phyloP scores from a whole-genome alignment of 495 filamentous ascomycete species.

The Neurospora sp. region DNA sequence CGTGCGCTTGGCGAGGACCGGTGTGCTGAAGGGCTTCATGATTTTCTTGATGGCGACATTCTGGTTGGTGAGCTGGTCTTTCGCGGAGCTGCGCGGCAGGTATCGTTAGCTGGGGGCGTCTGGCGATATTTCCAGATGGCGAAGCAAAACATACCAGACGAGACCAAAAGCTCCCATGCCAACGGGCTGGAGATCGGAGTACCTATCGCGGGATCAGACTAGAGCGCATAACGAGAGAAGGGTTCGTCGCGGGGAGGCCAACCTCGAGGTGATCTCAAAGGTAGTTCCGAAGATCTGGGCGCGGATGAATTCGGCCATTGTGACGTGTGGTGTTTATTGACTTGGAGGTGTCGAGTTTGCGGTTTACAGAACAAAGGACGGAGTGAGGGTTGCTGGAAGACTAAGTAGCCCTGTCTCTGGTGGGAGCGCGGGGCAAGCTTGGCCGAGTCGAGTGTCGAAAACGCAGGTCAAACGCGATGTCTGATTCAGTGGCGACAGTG shows the following conservation, averaged over 20 bases:
- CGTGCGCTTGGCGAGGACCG: conserved; percentile 91
- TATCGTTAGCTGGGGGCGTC: conserved; percentile 11
- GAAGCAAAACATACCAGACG: conserved; percentile 63
- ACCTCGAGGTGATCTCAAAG: conserved; percentile 99
- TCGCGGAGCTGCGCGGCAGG: conserved; percentile 62
- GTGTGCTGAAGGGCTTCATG: conserved; percentile 99
- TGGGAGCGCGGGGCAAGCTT: neutral
- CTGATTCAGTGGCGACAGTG: neutral
- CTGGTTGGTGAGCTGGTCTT: conserved; percentile 90
- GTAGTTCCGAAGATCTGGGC: conserved; percentile 99
- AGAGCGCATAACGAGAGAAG: conserved; percentile 4
- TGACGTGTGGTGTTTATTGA: conserved; percentile 8
- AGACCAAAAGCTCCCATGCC: conserved; percentile 98
- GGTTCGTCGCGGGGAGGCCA: conserved; percentile 19
- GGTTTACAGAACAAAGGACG: conserved; percentile 1
- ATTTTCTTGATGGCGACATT: conserved; percentile 99
- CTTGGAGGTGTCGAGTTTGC: neutral
- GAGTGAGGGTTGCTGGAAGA: neutral
- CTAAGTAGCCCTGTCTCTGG: neutral
- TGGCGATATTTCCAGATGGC: neutral
- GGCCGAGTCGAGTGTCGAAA: neutral
- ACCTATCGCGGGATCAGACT: conserved; percentile 42
- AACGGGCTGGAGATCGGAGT: conserved; percentile 94
- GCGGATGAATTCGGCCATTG: conserved; percentile 97
- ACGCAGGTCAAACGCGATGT: neutral